These are phyloP conservation scores for Sphaerulina vaccinii DNA, from an alignment of 2,329 filamentous ascomycete genomes.

Conservation along the genomic window DNA sequence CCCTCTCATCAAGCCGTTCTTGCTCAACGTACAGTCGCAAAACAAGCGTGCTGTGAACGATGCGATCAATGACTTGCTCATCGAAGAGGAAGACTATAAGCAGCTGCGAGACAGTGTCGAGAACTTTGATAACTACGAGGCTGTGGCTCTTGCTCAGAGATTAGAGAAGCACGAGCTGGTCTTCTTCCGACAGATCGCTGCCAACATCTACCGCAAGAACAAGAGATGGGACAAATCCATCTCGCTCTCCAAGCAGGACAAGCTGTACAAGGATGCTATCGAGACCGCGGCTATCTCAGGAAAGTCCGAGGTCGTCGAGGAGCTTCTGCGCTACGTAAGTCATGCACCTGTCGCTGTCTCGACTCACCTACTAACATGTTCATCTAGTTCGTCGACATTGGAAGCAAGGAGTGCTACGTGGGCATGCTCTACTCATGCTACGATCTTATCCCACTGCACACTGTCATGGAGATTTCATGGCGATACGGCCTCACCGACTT, in stretches of 20 bases:
- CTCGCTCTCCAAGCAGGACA: conserved; percentile 95
- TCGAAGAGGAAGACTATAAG: conserved; percentile 99
- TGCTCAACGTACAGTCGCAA: conserved; percentile 91
- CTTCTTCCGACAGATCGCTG: conserved; percentile 98
- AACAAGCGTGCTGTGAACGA: conserved; percentile 99
- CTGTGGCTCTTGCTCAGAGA: conserved; percentile 84
- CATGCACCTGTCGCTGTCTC: conserved; percentile 3
- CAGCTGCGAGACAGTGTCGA: conserved; percentile 95
- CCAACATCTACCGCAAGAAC: conserved; percentile 98
- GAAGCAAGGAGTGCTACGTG: conserved; percentile 98
- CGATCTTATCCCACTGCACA: conserved; percentile 88
- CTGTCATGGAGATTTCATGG: conserved; percentile 96
- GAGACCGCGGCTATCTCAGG: conserved; percentile 91
- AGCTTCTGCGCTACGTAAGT: conserved; percentile 94
- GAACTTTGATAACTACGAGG: conserved; percentile 99
- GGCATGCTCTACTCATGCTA: conserved; percentile 99
- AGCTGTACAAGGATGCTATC: conserved; percentile 98
- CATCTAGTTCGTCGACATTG: conserved; percentile 98
- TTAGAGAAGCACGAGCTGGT: conserved; percentile 97
- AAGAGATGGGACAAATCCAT: conserved; percentile 99
- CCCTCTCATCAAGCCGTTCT: conserved; percentile 96
- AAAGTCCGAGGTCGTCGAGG: conserved; percentile 91
- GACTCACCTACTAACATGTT: conserved; percentile 36
- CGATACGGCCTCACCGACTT: conserved; percentile 92
- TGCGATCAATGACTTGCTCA: conserved; percentile 94